These are phyloP conservation scores for Arctium minus DNA, from an alignment of 129 eudicot genomes.

Conservation along the genomic window DNA sequence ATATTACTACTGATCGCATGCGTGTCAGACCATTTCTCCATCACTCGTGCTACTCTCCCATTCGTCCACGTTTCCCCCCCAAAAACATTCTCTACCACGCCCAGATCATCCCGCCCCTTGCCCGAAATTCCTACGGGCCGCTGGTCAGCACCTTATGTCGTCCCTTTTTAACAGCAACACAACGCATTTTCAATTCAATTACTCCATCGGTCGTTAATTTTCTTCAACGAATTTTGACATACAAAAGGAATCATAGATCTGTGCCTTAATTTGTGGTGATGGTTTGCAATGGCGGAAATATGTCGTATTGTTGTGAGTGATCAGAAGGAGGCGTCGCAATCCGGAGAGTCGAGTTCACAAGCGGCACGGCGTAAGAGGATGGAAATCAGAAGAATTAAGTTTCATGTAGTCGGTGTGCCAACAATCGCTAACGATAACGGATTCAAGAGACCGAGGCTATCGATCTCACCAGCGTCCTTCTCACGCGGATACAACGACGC, in stretches of 20 bases:
- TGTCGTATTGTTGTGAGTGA: constrained; percentile 3
- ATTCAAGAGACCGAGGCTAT: constrained; percentile 17
- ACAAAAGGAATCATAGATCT: not conserved
- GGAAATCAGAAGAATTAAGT: constrained; percentile 27
- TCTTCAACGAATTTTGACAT: not conserved
- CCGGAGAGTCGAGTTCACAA: constrained; percentile 16
- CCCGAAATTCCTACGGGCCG: constrained; percentile 14
- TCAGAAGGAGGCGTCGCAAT: constrained; percentile 6
- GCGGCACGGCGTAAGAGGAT: constrained; percentile 34
- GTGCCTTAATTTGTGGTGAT: not conserved
- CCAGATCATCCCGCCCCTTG: constrained; percentile 8
- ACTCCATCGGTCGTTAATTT: not conserved
- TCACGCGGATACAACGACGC: constrained; percentile 1
- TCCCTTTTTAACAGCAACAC: not conserved
- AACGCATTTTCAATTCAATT: not conserved
- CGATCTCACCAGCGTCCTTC: not conserved
- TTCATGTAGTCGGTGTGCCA: not conserved
- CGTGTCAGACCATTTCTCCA: constrained; percentile 26
- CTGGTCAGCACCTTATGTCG: not conserved
- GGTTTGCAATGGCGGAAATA: constrained; percentile 32
- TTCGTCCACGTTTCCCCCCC: constrained; percentile 28
- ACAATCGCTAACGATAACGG: constrained; percentile 6
- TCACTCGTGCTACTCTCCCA: constrained; percentile 10
- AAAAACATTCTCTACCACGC: constrained; percentile 12
- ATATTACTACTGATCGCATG: not conserved